Conservation (phyloP, 805 yeast species). For the Myxozyma geophila region DNA sequence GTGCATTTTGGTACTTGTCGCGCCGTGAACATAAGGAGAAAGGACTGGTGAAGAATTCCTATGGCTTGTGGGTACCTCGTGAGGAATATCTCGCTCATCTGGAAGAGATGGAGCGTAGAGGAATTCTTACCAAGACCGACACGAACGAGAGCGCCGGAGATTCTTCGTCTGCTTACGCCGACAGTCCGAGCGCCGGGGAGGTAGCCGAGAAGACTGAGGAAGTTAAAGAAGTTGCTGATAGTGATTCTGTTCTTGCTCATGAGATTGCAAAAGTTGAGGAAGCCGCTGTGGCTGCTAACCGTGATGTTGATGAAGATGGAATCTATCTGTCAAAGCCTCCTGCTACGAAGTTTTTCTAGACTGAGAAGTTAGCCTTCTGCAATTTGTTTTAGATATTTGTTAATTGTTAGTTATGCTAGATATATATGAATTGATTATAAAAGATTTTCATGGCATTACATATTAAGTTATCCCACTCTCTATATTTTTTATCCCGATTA, state of each 20-base stretch:
- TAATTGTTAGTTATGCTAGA: not conserved
- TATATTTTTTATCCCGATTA: no score
- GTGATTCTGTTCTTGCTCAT: conserved; percentile 8
- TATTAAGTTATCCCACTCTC: no score
- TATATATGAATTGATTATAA: not conserved
- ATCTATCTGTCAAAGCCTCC: not conserved
- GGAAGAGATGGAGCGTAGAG: conserved; percentile 12
- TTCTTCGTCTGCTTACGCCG: not conserved
- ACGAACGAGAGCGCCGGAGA: not conserved
- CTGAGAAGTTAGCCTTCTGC: not conserved
- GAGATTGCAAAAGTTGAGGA: conserved; percentile 9
- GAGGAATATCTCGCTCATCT: conserved; percentile 26
- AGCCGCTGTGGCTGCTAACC: conserved; percentile 7
- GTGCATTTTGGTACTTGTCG: conserved; percentile 22
- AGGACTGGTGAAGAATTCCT: conserved; percentile 20
- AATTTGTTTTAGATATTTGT: not conserved
- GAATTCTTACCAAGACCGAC: not conserved
- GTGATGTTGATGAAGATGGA: not conserved
- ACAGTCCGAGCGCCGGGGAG: not conserved
- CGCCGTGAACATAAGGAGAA: conserved; percentile 17
- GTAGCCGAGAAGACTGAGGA: not conserved
- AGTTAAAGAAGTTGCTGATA: not conserved
- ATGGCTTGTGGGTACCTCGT: conserved; percentile 21
- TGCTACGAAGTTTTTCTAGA: not conserved
- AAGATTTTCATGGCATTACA: not conserved